phyloP scores from a whole-genome alignment of 2,329 filamentous ascomycete species.

The Hypoxylon sp. region DNA sequence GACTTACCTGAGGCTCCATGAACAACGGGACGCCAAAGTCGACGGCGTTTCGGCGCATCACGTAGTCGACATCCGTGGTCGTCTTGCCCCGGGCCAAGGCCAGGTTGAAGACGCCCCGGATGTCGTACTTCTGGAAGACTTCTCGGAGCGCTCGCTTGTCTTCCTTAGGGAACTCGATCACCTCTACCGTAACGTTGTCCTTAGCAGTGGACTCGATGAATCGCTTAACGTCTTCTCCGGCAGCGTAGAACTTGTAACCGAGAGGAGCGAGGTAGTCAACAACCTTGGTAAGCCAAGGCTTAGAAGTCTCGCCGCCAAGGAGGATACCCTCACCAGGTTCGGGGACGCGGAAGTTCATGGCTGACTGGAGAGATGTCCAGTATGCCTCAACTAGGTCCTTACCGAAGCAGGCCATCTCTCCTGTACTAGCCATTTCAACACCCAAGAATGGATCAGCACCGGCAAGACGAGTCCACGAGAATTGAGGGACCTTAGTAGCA shows the following conservation, averaged over 20 bases:
- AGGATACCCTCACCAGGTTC: conserved; percentile 95
- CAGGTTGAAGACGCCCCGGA: conserved; percentile 95
- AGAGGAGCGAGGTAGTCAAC: conserved; percentile 90
- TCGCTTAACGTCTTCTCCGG: conserved; percentile 83
- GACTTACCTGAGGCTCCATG: conserved; percentile 94
- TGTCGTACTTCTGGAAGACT: conserved; percentile 97
- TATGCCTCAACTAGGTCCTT: conserved; percentile 97
- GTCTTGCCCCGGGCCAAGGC: conserved; percentile 87
- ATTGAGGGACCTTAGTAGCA: conserved; percentile 98
- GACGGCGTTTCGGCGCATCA: conserved; percentile 98
- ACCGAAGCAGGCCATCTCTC: conserved; percentile 99
- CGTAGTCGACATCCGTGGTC: conserved; percentile 92
- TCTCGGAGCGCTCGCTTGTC: conserved; percentile 96
- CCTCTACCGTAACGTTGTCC: conserved; percentile 79
- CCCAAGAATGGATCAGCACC: conserved; percentile 98
- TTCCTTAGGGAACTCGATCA: conserved; percentile 96
- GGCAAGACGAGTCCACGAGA: conserved; percentile 98
- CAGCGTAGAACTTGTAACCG: conserved; percentile 94
- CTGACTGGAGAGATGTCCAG: conserved; percentile 95
- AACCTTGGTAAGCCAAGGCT: conserved; percentile 80
- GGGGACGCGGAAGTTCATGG: conserved; percentile 99
- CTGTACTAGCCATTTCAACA: conserved; percentile 97
- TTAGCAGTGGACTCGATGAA: conserved; percentile 82
- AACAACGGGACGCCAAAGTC: conserved; percentile 98
- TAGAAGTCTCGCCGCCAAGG: conserved; percentile 86